Evolutionary conservation across 768 basidiomycete species (phyloP), one percentile per base, ranked within the genome.

Genomic region (Suillus weaverae): DNA sequence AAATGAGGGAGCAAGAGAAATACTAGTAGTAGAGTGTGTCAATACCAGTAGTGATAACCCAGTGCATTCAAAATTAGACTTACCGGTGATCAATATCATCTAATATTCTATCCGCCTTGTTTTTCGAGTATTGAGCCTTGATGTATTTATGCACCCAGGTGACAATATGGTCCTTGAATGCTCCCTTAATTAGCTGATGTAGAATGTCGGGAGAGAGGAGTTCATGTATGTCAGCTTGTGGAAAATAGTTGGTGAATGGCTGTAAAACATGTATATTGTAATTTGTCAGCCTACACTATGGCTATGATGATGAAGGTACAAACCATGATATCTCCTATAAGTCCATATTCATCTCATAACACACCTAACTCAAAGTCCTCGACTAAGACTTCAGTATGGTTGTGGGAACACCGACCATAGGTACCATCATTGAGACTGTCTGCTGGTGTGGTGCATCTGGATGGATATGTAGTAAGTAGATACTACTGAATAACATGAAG

Each of bases 101-200:
- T 46, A 80, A 60, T 11, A 81, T 78, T 8, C 39, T 63, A 48
- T 70, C 62, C 1, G 71, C 77, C 16, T 60, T 32, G 3, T 61
- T 61, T 32, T 72, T 62, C 2, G 67, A 64, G 67, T 78, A 64
- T 3, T 14, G 35, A 3, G 62, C 5, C 5, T 60, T 18, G 5
- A 83, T 61, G 62, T 79, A 81, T 10, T 75, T 64, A 3, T 62
- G 55, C 0, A 77, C 71, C 81, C 80, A 81, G 11, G 64, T 63
- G 1, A 82, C 79, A 6, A 81, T 65, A 64, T 81, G 80, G 61
- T 80, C 80, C 61, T 80, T 81, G 68, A 81, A 81, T 2, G 71
- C 73, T 9, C 80, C 80, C 64, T 81, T 81, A 69, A 81, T 79
- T 4, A 82, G 32, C 66, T 81, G 79, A 64, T 81, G 79, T 4